Evolutionary conservation across 352 stramenopile species (phyloP), one percentile per base, ranked within the genome.

Genomic region (Globisporangium mamillatum): DNA sequence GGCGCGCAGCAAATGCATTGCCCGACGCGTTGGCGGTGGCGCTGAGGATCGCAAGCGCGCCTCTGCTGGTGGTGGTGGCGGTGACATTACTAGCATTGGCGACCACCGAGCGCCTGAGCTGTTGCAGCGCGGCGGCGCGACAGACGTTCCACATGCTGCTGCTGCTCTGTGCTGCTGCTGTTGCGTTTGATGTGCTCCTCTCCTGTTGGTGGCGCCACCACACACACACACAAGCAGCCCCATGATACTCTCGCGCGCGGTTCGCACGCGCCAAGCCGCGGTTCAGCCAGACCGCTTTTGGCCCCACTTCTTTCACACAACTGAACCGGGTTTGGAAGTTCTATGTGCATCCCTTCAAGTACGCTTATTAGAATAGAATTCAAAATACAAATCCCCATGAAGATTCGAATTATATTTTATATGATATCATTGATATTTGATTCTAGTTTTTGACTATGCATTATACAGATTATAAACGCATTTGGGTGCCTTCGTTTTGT

Each of bases 141-240:
- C 78, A 89, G 41, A 77, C 70, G 64, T 71, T 77, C 83, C 83
- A 91, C 83, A 91, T 91, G 58, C 16, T 50, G 41, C 34, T 10
- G 32, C 12, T 41, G 36, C 3, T 63, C n/a, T 16, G 14, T 41
- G 41, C 41, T 48, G 41, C 41, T 48, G 44, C 18, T 50, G 44
- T 50, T 50, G 44, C 27, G 20, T 34, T 12, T 89, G 60, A 25
- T 44, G 41, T 2, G 27, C 41, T 57, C n/a, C 24, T 24, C 20
- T 24, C 20, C 6, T 61, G 62, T 44, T 18, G 20, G 8, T 61
- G 62, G 18, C 27, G 24, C 50, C 32, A 67, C 50, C 58, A 63
- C 32, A 63, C 57, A n/a, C 44, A 50, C 44, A n/a, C 44, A 50
- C 44, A 48, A 4, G 18, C 12, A 50, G 44, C 48, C 48, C 4